These are phyloP conservation scores for Prunus kanzakura DNA, from an alignment of 306 rosid genomes.

Conservation along the genomic window DNA sequence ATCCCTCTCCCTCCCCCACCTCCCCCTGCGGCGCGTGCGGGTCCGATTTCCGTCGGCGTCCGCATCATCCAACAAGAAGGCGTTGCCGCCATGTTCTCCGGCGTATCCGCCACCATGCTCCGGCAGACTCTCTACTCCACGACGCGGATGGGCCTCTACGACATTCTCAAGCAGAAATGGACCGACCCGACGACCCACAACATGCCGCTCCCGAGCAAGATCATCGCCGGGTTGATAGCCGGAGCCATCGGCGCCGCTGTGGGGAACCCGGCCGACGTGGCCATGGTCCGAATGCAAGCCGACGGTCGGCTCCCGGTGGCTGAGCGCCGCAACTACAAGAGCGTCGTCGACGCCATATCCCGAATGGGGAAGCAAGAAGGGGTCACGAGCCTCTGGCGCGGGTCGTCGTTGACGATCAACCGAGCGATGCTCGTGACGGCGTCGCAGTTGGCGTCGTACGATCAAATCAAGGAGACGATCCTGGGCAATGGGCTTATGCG, in stretches of 20 bases:
- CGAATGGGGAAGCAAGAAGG: slow-evolving; percentile 63
- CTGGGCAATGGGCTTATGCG: slow-evolving; percentile 46
- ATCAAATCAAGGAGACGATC: slow-evolving; percentile 64
- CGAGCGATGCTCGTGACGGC: slow-evolving; percentile 87
- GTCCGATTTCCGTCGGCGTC: slow-evolving; percentile 49
- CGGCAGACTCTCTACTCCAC: slow-evolving; percentile 76
- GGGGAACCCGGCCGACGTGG: slow-evolving; percentile 74
- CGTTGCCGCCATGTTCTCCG: slow-evolving; percentile 55
- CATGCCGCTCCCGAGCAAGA: slow-evolving; percentile 46
- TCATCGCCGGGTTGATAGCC: slow-evolving; percentile 61
- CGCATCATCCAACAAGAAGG: slow-evolving; percentile 70
- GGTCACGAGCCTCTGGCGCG: slow-evolving; percentile 66
- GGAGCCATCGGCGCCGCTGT: slow-evolving; percentile 63
- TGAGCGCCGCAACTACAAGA: slow-evolving; percentile 63
- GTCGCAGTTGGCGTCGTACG: slow-evolving; percentile 73
- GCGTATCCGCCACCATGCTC: slow-evolving; percentile 77
- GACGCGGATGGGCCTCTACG: slow-evolving; percentile 82
- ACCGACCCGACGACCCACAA: slow-evolving; percentile 43
- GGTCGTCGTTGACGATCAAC: slow-evolving; percentile 67
- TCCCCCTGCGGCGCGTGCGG: slow-evolving; percentile 33
- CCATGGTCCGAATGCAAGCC: slow-evolving; percentile 85
- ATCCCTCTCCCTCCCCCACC: slow-evolving; percentile 27
- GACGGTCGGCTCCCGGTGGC: slow-evolving; percentile 67
- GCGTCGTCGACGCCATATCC: slow-evolving; percentile 61
- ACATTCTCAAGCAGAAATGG: slow-evolving; percentile 61